Percentiles rank a stretch among this genome's conserved stretches.
These are phyloP conservation scores for Inga oerstediana DNA, from an alignment of 306 rosid genomes.

Conservation along the genomic window DNA sequence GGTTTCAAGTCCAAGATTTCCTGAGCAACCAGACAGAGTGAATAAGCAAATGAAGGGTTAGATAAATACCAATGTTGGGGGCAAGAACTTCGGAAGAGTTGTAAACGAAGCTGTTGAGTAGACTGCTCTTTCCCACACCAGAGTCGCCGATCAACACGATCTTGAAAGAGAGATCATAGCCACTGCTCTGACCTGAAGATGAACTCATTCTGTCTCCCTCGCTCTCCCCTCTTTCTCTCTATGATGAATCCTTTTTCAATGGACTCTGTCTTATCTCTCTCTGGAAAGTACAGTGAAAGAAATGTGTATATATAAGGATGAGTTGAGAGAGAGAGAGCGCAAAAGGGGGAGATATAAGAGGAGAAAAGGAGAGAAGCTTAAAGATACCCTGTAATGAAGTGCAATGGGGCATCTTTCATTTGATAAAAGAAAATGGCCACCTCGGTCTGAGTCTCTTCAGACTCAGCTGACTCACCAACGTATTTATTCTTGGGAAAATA, in stretches of 20 bases:
- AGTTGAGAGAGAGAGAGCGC: not conserved
- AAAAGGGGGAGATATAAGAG: slow-evolving; percentile 13
- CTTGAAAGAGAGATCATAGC: slow-evolving; percentile 93
- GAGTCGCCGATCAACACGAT: slow-evolving; percentile 96
- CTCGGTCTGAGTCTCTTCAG: slow-evolving; percentile 23
- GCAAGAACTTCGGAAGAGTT: slow-evolving; percentile 56
- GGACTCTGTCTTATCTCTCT: slow-evolving; percentile 37
- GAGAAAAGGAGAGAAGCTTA: slow-evolving; percentile 11
- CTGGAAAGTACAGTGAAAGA: slow-evolving; percentile 40
- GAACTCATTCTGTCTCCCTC: slow-evolving; percentile 61
- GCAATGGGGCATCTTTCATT: slow-evolving; percentile 40
- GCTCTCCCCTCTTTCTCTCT: slow-evolving; percentile 19
- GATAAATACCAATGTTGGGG: slow-evolving; percentile 79
- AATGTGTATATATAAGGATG: slow-evolving; percentile 19
- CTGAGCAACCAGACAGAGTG: slow-evolving; percentile 18
- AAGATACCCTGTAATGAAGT: slow-evolving; percentile 24
- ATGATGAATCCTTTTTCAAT: slow-evolving; percentile 35
- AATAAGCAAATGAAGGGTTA: slow-evolving; percentile 18
- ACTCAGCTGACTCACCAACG: slow-evolving; percentile 48
- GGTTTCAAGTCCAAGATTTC: not conserved
- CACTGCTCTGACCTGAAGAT: slow-evolving; percentile 75
- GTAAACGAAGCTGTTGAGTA: slow-evolving; percentile 85
- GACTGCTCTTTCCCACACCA: slow-evolving; percentile 95
- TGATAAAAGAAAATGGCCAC: slow-evolving; percentile 60
- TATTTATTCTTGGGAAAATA: slow-evolving; percentile 71